Evolutionary conservation across 2,329 filamentous ascomycete genomes (phyloP), one percentile per base, ranked within the genome.

Genomic region (Venturia pyrina): DNA sequence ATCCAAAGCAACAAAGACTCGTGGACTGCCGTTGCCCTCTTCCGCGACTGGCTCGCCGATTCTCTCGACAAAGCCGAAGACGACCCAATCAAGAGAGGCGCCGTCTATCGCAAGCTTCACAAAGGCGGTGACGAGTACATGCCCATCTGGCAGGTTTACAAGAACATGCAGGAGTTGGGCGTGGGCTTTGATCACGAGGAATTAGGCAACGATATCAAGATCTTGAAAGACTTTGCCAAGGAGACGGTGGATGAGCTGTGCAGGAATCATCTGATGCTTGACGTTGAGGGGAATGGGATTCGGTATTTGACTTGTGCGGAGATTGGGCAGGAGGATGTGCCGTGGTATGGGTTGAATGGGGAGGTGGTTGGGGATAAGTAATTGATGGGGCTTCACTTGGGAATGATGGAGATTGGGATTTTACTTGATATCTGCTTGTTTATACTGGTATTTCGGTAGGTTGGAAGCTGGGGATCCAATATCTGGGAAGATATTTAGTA

Each of bases 261-360:
- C n/a, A 37, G 32, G 61, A 63, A 48, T 50, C 13, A 50, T 13
- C 21, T 63, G 1, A 63, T 63, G 61, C 43, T 63, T n/a, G 61
- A 63, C 28, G 61, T 63, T 11, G 61, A 48, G 44, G 43, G n/a
- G 37, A 28, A n/a, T 15, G 61, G 61, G n/a, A 28, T 63, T 15
- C 15, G 11, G 40, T 44, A 63, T 63, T 37, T 63, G 40, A 63
- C 61, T 21, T 46, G 44, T 50, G 61, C 43, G 61, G 28, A 28
- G 21, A n/a, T 63, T 28, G 44, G 10, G 15, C 17, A 6, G 40
- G 61, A 48, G 40, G 61, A 46, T 34, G 28, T 63, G 61, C 61
- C 61, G 40, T 63, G 61, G 61, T 56, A 28, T 56, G 50, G 50
- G 50, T 5, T 28, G 21, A n/a, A 56, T 32, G 28, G 21, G 28